Evolutionary conservation across 2,329 filamentous ascomycete genomes (phyloP).

Genomic region (Chaetomium sp.): DNA sequence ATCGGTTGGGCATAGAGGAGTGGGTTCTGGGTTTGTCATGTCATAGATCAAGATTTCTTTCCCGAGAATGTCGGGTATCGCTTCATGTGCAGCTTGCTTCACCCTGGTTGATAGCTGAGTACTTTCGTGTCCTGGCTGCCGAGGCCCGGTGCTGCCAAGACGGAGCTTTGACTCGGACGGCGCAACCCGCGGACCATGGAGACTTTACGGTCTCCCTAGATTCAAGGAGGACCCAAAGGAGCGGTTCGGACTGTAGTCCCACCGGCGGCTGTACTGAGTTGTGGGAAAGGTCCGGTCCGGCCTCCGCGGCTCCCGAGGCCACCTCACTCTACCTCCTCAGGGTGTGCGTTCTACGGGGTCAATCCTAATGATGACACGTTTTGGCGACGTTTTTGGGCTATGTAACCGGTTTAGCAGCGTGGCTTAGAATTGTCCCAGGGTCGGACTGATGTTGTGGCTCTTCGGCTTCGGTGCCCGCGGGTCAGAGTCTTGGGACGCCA

Average conservation of each 20-base stretch:
- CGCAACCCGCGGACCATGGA: not conserved
- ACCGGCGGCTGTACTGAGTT: not conserved
- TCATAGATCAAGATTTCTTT: conserved; percentile 5
- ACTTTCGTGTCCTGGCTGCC: too few species aligned
- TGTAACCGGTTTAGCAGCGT: not conserved
- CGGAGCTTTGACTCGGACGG: not conserved
- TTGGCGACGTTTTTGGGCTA: not conserved
- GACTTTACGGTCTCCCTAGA: not conserved
- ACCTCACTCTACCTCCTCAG: not conserved
- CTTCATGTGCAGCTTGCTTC: not conserved
- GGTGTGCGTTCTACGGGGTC: not conserved
- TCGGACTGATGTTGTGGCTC: not conserved
- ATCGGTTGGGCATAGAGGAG: not conserved
- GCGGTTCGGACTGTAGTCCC: not conserved
- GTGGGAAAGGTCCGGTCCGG: not conserved
- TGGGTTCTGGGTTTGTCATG: not conserved
- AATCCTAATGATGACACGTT: too few species aligned
- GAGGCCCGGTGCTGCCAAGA: not conserved
- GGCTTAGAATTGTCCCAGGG: not conserved
- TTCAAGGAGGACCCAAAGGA: not conserved
- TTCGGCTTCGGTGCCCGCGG: not conserved
- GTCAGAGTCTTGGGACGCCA: not conserved
- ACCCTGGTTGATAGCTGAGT: not conserved
- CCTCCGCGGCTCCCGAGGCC: not conserved
- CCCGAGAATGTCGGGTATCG: not conserved